Evolutionary conservation across 176 grass and related monocot species (phyloP).

Genomic region (Elaeis guineensis): DNA sequence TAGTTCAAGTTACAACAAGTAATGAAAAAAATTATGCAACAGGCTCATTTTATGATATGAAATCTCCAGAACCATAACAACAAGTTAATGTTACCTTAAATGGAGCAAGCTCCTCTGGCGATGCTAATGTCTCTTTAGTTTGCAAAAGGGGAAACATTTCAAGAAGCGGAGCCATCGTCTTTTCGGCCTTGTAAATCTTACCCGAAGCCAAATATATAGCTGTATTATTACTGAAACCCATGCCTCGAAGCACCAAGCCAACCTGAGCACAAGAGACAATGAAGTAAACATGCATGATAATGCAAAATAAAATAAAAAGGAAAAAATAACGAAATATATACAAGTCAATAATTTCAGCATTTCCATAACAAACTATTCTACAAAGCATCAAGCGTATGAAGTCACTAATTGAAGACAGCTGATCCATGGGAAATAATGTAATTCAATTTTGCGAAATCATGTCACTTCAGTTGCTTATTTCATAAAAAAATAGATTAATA

Average conservation of each 20-base stretch:
- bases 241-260: constrained; percentile 91
- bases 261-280: constrained; percentile 43
- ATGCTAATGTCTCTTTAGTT: constrained; percentile 90
- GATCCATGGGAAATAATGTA: no score
- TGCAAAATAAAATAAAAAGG: no score
- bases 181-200: constrained; percentile 91
- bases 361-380: no score
- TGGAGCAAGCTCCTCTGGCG: constrained; percentile 69
- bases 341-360: no score
- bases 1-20: constrained; percentile 10
- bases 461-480: no score
- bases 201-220: constrained; percentile 98
- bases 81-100: constrained; percentile 51
- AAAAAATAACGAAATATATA: no score
- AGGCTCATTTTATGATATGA: no score
- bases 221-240: constrained; percentile 86
- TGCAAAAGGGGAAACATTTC: constrained; percentile 99
- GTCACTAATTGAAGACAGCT: no score
- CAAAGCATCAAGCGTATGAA: no score
- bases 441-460: no score
- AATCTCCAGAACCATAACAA: no score
- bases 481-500: no score
- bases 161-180: constrained; percentile 87
- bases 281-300: background rate
- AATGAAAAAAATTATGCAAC: background rate